A percentile compares a stretch with the other conserved stretches of the same genome.
Evolutionary conservation across 352 stramenopile genomes (phyloP).

Genomic region (Globisporangium viniferum): DNA sequence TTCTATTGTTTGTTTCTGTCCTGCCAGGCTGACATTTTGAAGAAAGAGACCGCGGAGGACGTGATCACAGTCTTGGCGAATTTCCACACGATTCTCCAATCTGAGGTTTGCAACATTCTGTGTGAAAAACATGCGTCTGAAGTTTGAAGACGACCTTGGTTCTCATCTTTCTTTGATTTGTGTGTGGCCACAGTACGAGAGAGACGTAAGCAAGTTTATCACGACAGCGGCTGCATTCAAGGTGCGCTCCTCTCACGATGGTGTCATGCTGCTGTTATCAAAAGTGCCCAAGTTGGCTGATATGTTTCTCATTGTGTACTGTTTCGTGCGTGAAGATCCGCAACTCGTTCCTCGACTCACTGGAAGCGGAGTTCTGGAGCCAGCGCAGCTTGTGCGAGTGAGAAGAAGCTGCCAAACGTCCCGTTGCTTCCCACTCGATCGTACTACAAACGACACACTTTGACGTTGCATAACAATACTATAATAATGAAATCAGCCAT

Average conservation of each 20-base stretch:
- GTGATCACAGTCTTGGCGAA: conserved; percentile 2
- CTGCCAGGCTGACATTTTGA: conserved; percentile 6
- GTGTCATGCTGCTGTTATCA: background rate
- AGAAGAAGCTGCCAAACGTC: background rate
- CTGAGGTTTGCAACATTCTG: background rate
- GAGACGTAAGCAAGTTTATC: conserved; percentile 34
- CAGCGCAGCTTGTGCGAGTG: conserved; percentile 39
- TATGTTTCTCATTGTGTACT: background rate
- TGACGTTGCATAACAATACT: background rate
- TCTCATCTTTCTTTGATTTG: background rate
- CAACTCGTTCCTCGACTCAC: conserved; percentile 35
- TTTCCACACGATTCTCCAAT: background rate
- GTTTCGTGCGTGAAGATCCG: conserved; percentile 22
- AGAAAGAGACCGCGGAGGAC: conserved; percentile 5
- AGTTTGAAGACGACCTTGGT: background rate
- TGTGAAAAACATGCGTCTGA: background rate
- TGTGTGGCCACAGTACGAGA: conserved; percentile 23
- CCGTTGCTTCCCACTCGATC: background rate
- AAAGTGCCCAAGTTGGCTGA: background rate
- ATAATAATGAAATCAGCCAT: background rate
- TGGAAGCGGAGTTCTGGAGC: conserved; percentile 43
- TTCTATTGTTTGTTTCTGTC: background rate
- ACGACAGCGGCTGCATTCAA: conserved; percentile 31
- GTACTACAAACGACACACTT: background rate
- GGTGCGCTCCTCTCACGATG: conserved; percentile 12